Conservation (phyloP, 129 eudicot species). For the Scalesia atractyloides region DNA sequence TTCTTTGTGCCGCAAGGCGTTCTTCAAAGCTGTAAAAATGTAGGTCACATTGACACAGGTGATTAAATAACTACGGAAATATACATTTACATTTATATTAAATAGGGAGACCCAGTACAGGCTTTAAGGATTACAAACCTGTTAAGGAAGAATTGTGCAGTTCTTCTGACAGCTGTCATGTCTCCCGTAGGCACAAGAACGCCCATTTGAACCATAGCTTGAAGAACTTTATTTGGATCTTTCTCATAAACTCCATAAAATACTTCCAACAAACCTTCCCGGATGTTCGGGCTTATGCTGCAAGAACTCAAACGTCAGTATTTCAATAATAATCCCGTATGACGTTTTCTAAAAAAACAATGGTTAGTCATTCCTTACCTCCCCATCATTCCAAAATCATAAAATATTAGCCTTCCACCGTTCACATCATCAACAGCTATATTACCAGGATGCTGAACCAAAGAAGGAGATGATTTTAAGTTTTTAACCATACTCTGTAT, state of each 20-base stretch:
- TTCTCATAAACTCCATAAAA: conserved; percentile 99
- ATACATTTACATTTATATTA: conserved; percentile 1
- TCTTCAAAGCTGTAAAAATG: conserved; percentile 83
- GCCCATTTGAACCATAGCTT: conserved; percentile 97
- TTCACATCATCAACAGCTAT: conserved; percentile 98
- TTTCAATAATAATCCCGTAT: background rate
- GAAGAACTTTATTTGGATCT: conserved; percentile 92
- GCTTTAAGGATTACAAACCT: conserved; percentile 57
- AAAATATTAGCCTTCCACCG: conserved; percentile 98
- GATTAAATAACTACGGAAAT: background rate
- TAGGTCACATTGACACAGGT: conserved; percentile 5
- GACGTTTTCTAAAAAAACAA: background rate
- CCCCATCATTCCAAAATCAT: conserved; percentile 99
- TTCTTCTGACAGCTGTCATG: conserved; percentile 98
- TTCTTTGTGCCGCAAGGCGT: conserved; percentile 88
- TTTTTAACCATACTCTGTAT: conserved; percentile 19
- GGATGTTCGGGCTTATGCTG: conserved; percentile 93
- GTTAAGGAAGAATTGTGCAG: conserved; percentile 89
- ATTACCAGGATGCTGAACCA: conserved; percentile 93
- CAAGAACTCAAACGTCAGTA: conserved; percentile 34
- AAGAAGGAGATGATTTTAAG: conserved; percentile 13
- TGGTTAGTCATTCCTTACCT: conserved; percentile 49
- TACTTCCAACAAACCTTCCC: conserved; percentile 88
- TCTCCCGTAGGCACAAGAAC: conserved; percentile 99
- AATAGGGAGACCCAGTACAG: background rate